Conservation (phyloP, 1,284 basidiomycete genomes). For the Cutaneotrichosporon mucoides region DNA sequence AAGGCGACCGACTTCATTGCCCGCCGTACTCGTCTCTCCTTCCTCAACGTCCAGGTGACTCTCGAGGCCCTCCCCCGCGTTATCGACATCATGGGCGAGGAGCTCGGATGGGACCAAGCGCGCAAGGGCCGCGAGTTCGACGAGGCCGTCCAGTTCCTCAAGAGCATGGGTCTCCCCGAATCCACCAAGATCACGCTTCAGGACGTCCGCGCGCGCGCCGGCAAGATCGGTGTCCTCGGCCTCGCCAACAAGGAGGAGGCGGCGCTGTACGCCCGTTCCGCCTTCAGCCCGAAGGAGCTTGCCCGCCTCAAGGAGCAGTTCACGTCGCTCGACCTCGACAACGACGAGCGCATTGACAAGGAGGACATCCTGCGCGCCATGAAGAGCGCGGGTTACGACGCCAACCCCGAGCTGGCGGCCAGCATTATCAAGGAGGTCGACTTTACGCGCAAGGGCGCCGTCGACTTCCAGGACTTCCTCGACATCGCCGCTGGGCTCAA, state of each 20-base stretch:
- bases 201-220: slow-evolving; percentile 37
- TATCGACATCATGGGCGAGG: slow-evolving; percentile 85
- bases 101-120: slow-evolving; percentile 69
- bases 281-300: slow-evolving; percentile 68
- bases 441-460: slow-evolving; percentile 55
- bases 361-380: slow-evolving; percentile 47
- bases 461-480: slow-evolving; percentile 74
- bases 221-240: slow-evolving; percentile 33
- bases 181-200: slow-evolving; percentile 47
- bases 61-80: slow-evolving; percentile 79
- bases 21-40: slow-evolving; percentile 82
- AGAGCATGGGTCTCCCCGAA: slow-evolving; percentile 68
- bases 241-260: slow-evolving; percentile 43
- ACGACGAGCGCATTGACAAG: slow-evolving; percentile 46
- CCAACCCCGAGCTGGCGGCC: slow-evolving; percentile 56
- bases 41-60: slow-evolving; percentile 86
- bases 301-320: slow-evolving; percentile 61
- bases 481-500: slow-evolving; percentile 78
- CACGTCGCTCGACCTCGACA: slow-evolving; percentile 49
- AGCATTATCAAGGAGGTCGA: slow-evolving; percentile 73
- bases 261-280: slow-evolving; percentile 55
- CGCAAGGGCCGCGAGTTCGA: slow-evolving; percentile 62
- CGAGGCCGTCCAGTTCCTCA: slow-evolving; percentile 62
- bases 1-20: slow-evolving; percentile 90
- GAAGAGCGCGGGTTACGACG: slow-evolving; percentile 41